Conservation (phyloP, 192 early-diverging fungal genomes). For the Phlyctochytrium arcticum region DNA sequence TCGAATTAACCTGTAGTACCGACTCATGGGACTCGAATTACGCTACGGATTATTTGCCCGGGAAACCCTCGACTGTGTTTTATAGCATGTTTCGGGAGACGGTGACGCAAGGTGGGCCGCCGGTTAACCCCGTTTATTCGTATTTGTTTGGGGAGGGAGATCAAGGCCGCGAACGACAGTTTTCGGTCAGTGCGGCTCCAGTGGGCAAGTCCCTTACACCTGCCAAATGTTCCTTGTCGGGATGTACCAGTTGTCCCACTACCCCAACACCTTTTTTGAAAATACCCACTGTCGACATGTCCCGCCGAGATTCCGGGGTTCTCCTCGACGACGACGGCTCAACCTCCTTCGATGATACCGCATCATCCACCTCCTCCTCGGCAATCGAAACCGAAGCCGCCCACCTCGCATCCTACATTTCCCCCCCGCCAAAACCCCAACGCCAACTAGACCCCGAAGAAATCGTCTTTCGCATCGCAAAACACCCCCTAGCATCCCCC, state of each 20-base stretch:
- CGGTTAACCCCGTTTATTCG: constrained; percentile 32
- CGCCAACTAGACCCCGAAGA: background rate
- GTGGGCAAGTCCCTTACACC: background rate
- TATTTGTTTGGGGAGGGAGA: constrained; percentile 29
- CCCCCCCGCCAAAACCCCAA: too few relatives aligned
- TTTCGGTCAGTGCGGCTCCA: background rate
- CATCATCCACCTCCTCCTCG: too few relatives aligned
- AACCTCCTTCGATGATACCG: too few relatives aligned
- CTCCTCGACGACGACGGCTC: background rate
- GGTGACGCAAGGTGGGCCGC: too few relatives aligned
- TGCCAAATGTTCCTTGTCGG: too few relatives aligned
- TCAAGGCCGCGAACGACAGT: background rate
- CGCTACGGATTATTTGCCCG: constrained; percentile 25
- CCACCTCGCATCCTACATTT: too few relatives aligned
- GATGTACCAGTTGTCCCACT: too few relatives aligned
- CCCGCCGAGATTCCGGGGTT: background rate
- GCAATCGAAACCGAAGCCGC: too few relatives aligned
- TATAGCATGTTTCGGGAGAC: constrained; percentile 11
- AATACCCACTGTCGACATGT: background rate
- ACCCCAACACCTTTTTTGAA: too few relatives aligned
- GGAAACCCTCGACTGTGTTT: constrained; percentile 17
- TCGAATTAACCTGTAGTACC: constrained; percentile 32
- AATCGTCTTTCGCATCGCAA: constrained; percentile 14
- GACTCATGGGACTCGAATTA: constrained; percentile 36
- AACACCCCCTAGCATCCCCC: constrained; percentile 42